phyloP scores from a whole-genome alignment of 352 stramenopile species.

The Phytophthora crassamura region DNA sequence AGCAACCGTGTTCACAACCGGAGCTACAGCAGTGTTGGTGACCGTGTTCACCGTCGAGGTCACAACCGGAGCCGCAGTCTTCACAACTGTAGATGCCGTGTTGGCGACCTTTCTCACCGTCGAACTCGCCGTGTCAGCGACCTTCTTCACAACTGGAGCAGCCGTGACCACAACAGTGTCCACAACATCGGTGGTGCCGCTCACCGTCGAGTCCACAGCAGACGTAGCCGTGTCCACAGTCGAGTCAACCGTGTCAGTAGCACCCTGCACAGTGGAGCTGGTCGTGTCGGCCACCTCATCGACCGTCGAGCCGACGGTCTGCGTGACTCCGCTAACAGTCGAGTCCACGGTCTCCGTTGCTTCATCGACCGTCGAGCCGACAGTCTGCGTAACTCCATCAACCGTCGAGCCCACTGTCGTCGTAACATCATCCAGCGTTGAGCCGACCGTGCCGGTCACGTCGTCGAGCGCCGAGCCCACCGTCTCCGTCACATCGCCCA shows the following conservation, averaged over 20 bases:
- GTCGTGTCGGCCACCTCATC: not conserved
- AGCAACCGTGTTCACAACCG: not conserved
- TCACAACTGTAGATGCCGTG: not conserved
- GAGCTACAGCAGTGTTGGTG: not conserved
- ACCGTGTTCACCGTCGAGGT: slow-evolving; percentile 4
- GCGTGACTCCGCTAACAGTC: not conserved
- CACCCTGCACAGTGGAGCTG: not conserved
- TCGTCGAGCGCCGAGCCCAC: slow-evolving; percentile 7
- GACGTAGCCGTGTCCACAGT: not conserved
- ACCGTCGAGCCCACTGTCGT: slow-evolving; percentile 10
- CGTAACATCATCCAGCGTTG: not conserved
- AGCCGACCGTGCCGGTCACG: slow-evolving; percentile 3
- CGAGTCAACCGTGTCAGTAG: slow-evolving; percentile 1
- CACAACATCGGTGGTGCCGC: slow-evolving; percentile 1
- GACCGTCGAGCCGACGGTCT: slow-evolving; percentile 1
- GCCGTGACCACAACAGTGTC: not conserved
- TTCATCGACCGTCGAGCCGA: not conserved
- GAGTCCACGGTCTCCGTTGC: slow-evolving; percentile 1
- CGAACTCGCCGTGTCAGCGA: slow-evolving; percentile 10
- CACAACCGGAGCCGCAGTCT: slow-evolving; percentile 5
- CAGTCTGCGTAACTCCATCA: not conserved
- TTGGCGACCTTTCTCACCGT: not conserved
- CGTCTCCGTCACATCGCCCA: slow-evolving; percentile 2
- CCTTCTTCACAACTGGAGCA: not conserved
- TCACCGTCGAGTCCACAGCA: slow-evolving; percentile 5